Conservation (phyloP, 768 basidiomycete genomes). For the Boletus coccyginus region DNA sequence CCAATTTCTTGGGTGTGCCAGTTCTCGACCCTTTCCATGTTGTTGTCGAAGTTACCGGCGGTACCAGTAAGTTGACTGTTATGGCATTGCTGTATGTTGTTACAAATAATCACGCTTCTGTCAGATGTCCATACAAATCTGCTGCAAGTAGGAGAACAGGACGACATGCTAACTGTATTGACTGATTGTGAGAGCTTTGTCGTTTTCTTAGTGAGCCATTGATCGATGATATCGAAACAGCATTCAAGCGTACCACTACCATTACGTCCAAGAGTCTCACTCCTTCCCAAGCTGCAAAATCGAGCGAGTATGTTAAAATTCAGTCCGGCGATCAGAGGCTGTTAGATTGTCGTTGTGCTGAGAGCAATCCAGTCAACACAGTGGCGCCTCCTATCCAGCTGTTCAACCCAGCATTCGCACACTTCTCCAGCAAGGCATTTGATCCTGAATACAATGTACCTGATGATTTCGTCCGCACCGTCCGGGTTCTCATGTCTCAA, state of each 20-base stretch:
- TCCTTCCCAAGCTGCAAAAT: conserved; percentile 13
- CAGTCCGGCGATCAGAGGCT: not conserved
- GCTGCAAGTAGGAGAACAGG: too few species aligned
- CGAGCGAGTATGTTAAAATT: not conserved
- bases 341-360: conserved; percentile 11
- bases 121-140: too few species aligned
- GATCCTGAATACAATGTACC: conserved; percentile 5
- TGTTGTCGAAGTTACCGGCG: not conserved
- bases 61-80: too few species aligned
- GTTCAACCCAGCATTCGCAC: conserved; percentile 27
- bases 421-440: conserved; percentile 23
- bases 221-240: not conserved
- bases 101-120: too few species aligned
- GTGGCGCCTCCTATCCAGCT: conserved; percentile 6
- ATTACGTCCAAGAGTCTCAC: not conserved
- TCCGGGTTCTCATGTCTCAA: conserved; percentile 8
- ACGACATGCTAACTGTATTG: too few species aligned
- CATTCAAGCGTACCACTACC: not conserved
- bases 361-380: not conserved
- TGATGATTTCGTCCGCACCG: not conserved
- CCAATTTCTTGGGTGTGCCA: not conserved
- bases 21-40: not conserved
- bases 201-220: not conserved
- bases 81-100: too few species aligned
- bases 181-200: too few species aligned